phyloP scores from a whole-genome alignment of 148 eudicot genomes.

The Fallopia convolvulus region DNA sequence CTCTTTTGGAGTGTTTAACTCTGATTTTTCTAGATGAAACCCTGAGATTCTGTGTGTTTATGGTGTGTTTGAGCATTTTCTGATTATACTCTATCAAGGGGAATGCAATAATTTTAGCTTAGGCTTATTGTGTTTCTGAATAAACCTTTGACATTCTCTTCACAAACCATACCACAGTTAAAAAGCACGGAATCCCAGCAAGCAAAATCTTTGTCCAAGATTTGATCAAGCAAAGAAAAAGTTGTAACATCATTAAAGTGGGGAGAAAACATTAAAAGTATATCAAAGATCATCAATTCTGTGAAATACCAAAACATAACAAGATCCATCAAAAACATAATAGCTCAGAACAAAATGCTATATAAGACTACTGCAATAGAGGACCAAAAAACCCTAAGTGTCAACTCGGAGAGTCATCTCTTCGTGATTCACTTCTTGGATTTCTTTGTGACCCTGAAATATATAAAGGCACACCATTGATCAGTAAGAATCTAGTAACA shows the following conservation, averaged over 20 bases:
- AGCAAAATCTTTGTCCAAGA: neutral
- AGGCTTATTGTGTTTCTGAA: too few species aligned
- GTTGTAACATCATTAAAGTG: neutral
- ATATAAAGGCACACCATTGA: neutral
- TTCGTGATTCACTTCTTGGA: conserved; percentile 22
- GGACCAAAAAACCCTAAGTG: conserved; percentile 17
- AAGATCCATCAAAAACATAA: conserved; percentile 19
- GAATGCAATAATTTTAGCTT: too few species aligned
- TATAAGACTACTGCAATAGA: conserved; percentile 20
- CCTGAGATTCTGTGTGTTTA: too few species aligned
- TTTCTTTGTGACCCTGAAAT: neutral
- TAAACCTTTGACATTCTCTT: too few species aligned
- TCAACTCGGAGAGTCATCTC: conserved; percentile 13
- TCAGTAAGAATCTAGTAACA: neutral
- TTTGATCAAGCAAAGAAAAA: neutral
- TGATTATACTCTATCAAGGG: too few species aligned
- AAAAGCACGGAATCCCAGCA: neutral
- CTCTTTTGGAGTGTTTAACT: too few species aligned
- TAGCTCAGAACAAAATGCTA: conserved; percentile 25
- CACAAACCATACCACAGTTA: neutral
- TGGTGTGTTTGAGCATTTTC: too few species aligned
- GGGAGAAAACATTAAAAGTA: neutral
- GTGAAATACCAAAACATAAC: conserved; percentile 15
- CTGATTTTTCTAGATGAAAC: too few species aligned
- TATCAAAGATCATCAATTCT: conserved; percentile 3